These are phyloP conservation scores for Vanrija sp. DNA, from an alignment of 1,284 basidiomycete species.

Conservation along the genomic window DNA sequence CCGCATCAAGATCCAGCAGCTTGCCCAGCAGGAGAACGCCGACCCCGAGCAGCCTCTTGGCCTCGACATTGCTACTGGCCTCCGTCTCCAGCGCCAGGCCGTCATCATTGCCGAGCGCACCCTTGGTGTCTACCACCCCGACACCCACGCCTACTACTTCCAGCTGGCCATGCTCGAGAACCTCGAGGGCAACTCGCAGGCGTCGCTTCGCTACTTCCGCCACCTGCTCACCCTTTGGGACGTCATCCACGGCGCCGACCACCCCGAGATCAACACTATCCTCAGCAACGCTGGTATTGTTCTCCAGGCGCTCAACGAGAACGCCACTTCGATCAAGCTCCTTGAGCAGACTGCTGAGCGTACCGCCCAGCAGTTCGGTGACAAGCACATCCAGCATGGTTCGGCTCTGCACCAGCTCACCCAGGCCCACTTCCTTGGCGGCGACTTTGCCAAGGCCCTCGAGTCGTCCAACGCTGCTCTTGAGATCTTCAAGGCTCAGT, in stretches of 20 bases:
- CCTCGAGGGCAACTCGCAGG: conserved; percentile 50
- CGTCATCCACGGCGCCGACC: conserved; percentile 54
- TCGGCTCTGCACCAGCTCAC: conserved; percentile 48
- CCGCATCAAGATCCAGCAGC: conserved; percentile 47
- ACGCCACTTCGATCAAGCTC: conserved; percentile 38
- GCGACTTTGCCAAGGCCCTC: conserved; percentile 47
- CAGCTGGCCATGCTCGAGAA: conserved; percentile 56
- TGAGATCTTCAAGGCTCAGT: conserved; percentile 46
- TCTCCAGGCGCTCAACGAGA: conserved; percentile 46
- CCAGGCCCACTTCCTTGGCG: conserved; percentile 48
- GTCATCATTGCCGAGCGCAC: conserved; percentile 57
- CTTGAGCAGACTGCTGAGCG: conserved; percentile 38
- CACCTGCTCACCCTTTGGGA: conserved; percentile 55
- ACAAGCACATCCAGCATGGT: conserved; percentile 42
- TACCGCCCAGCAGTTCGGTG: conserved; percentile 38
- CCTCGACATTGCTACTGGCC: conserved; percentile 50
- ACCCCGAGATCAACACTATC: conserved; percentile 53
- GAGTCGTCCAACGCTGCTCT: conserved; percentile 45
- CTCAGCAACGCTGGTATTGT: conserved; percentile 47
- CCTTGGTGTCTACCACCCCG: conserved; percentile 55
- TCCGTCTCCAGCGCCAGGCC: conserved; percentile 55
- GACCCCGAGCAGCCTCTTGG: conserved; percentile 45
- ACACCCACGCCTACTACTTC: conserved; percentile 56
- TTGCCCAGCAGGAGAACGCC: conserved; percentile 33
- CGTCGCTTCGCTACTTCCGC: conserved; percentile 52